Base-by-base conservation (phyloP, 2,329 filamentous ascomycete species). In the Colletotrichum lentis region DNA sequence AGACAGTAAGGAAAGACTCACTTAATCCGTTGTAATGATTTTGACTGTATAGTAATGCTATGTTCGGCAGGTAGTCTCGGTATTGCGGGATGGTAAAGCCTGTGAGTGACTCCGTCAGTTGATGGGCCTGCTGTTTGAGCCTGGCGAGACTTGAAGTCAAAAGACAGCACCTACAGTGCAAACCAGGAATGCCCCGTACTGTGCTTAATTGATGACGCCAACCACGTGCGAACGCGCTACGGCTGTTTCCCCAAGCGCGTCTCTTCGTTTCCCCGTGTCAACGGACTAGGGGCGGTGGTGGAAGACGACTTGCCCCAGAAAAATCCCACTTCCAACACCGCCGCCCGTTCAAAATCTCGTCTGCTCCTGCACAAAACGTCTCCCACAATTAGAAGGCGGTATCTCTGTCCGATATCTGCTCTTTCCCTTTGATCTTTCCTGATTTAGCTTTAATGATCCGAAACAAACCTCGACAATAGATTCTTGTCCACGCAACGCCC, bases 151-250 rank as follows among this genome's bases (percentile, higher is more conserved):
- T 56, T 56, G 65, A 60, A 56, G 66, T 56, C 55, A 56, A 57
- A 61, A 67, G 54, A 56, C 62, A 56, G 56, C 50, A 11, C 10
- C 22, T 16, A 69, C 66, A 37, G 66, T 69, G n/a, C 8, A 12
- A 41, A 10, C 8, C 3, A 16, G 31, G 3, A 35, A 27, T 20
- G 49, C 10, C 5, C 1, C 16, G 37, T 50, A 68, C 62, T 18
- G 66, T 58, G 22, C 22, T 66, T 66, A 66, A 69, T 69, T 66
- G 56, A 69, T 66, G 66, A 69, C 66, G 62, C 62, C 49, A 68
- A 55, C 62, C 65, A 68, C 65, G 65, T 68, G 65, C 65, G 43
- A 56, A 68, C 65, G 66, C 66, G 66, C 62, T 52, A 39, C 56
- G 66, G 54, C 41, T 16, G 31, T 39, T 37, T 64, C 44, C 47